Conservation (phyloP, 306 rosid species). For the Cyclanthera cordifolia region DNA sequence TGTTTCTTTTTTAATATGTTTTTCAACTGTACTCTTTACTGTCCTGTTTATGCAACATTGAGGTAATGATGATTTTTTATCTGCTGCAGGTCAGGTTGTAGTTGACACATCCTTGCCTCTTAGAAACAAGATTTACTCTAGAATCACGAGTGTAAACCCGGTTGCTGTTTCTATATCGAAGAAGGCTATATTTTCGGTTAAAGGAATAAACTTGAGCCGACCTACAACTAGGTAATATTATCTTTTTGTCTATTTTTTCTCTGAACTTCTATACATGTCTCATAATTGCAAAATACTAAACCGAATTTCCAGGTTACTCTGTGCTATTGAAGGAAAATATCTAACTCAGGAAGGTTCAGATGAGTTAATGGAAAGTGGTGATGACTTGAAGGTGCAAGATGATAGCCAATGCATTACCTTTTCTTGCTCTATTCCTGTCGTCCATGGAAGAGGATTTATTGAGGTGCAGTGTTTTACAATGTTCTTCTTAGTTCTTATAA, state of each 20-base stretch:
- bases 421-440: constrained; percentile 49
- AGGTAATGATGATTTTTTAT: constrained; percentile 4
- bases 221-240: constrained; percentile 48
- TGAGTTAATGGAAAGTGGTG: constrained; percentile 39
- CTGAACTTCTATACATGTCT: neutral
- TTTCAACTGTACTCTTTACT: neutral
- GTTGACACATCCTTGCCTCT: constrained; percentile 53
- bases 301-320: constrained; percentile 52
- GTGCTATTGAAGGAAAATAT: constrained; percentile 84
- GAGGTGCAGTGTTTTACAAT: constrained; percentile 38
- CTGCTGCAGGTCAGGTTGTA: constrained; percentile 61
- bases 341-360: constrained; percentile 40
- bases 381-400: constrained; percentile 31
- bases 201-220: constrained; percentile 53
- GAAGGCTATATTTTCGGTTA: constrained; percentile 50
- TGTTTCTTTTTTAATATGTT: neutral
- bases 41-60: neutral
- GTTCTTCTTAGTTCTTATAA: neutral
- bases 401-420: constrained; percentile 49
- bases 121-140: constrained; percentile 34
- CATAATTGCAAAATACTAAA: neutral
- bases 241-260: neutral
- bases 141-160: constrained; percentile 59
- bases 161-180: constrained; percentile 60
- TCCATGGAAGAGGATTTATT: constrained; percentile 74